Base-by-base conservation (phyloP, 306 rosid species). In the Dryas octopetala region DNA sequence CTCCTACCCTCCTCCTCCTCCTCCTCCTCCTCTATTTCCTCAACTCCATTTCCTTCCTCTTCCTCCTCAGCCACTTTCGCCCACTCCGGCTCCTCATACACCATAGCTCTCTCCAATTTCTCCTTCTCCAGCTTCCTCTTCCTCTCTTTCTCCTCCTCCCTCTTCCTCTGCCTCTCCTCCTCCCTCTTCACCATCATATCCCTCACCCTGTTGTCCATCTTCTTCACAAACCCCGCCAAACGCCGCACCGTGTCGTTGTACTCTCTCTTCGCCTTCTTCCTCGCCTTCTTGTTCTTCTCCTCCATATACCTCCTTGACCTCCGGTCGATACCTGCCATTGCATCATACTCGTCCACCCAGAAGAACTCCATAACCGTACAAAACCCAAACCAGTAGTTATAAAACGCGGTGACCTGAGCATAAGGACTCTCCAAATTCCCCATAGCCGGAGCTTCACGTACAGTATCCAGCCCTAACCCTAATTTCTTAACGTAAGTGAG, bases 151-250 rank as follows among this genome's bases (percentile, higher is more conserved):
- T 89, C 96, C 80, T 90, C 92, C 75, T 81, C 87, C 63, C 76
- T 88, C 83, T 79, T 90, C 86, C 46, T 89, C 91, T 88, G 90
- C 86, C 82, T 74, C 86, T 90, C 98, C 78, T 71, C 53, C 76
- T 62, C 87, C 90, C 54, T 90, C 91, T 85, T 96, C 84, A 88
- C 49, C 82, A 79, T 83, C 98, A 96, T 96, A 67, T 96, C 99
- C 73, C 89, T 88, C 76, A 96, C 99, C 72, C 99, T 89, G 84
- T 88, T 92, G 70, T 96, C 99, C 83, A 98, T 87, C 91, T 96
- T 96, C 93, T 88, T 96, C 80, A 82, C 99, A 76, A 90, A 92
- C 78, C 90, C 96, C n/a, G 91, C 97, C 89, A 96, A 80, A 3
- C 85, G 91, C 79, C 98, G 78, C 58, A 96, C 97, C 40, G 97